Conservation (phyloP, 2,329 filamentous ascomycete species). For the Claviceps pusilla region DNA sequence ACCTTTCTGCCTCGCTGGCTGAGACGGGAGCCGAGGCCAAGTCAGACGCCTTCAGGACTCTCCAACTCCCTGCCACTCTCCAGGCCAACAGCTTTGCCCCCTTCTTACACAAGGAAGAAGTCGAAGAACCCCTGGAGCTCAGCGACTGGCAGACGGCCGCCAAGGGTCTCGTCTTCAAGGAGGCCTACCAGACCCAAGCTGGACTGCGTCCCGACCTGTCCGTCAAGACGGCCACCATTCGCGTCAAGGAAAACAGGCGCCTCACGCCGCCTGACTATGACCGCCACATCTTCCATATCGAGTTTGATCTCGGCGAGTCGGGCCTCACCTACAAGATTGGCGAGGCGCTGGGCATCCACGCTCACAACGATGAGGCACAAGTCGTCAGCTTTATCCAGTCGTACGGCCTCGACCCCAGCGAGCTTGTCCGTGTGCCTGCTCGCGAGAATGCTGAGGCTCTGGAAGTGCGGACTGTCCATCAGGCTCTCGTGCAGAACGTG, state of each 20-base stretch:
- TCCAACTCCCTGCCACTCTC: slow-evolving; percentile 46
- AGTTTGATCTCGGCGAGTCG: slow-evolving; percentile 86
- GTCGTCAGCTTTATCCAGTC: slow-evolving; percentile 76
- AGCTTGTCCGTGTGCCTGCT: slow-evolving; percentile 80
- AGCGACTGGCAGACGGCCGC: slow-evolving; percentile 71
- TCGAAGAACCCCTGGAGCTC: slow-evolving; percentile 49
- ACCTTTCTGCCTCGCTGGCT: slow-evolving; percentile 68
- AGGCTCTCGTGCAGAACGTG: slow-evolving; percentile 79
- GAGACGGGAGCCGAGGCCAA: slow-evolving; percentile 44
- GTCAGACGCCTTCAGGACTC: slow-evolving; percentile 33
- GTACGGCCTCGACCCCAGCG: slow-evolving; percentile 70
- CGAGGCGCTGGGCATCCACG: slow-evolving; percentile 90
- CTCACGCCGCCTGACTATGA: slow-evolving; percentile 81
- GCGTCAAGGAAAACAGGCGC: slow-evolving; percentile 88
- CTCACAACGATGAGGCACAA: slow-evolving; percentile 71
- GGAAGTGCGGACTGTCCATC: slow-evolving; percentile 85
- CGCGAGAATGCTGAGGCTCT: slow-evolving; percentile 59
- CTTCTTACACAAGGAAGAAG: slow-evolving; percentile 71
- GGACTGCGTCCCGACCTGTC: slow-evolving; percentile 71
- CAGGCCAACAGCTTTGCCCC: slow-evolving; percentile 67
- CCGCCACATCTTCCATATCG: slow-evolving; percentile 99
- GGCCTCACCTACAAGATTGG: slow-evolving; percentile 94
- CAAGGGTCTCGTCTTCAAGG: slow-evolving; percentile 83
- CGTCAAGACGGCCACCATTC: slow-evolving; percentile 73
- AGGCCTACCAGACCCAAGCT: slow-evolving; percentile 65